These are phyloP conservation scores for Yamadazyma nakazawae DNA, from an alignment of 805 yeast species.

Conservation along the genomic window DNA sequence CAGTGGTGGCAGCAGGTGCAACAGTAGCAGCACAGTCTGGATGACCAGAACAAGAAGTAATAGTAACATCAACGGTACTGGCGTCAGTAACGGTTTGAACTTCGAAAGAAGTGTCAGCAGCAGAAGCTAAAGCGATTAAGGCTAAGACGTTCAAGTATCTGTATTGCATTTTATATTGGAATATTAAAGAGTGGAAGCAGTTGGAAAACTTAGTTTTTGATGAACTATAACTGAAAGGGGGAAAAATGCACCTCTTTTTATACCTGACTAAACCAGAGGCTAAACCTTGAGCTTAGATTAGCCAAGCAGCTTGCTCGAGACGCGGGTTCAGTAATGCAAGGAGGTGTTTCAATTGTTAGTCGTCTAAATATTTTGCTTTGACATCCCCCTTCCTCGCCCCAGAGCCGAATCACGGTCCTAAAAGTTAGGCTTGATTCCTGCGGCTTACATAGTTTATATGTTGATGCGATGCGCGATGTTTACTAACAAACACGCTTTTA, in stretches of 20 bases:
- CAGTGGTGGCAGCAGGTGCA: conserved; percentile 23
- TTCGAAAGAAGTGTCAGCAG: conserved; percentile 18
- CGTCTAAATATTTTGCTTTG: neutral
- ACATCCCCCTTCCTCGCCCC: neutral
- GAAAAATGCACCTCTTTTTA: conserved; percentile 15
- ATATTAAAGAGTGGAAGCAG: conserved; percentile 1
- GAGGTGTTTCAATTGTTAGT: neutral
- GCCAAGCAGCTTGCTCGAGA: neutral
- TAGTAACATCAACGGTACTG: conserved; percentile 32
- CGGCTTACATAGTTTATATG: neutral
- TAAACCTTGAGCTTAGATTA: neutral
- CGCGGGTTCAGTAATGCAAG: neutral
- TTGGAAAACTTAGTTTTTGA: neutral
- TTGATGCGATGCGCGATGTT: conserved; percentile 6
- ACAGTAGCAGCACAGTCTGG: conserved; percentile 18
- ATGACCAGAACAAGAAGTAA: conserved; percentile 37
- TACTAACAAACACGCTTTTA: conserved; percentile 3
- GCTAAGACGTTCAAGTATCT: conserved; percentile 22
- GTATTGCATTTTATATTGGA: conserved; percentile 20
- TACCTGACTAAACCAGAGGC: conserved; percentile 8
- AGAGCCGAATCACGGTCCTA: neutral
- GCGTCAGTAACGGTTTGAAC: conserved; percentile 24
- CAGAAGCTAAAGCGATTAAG: conserved; percentile 21
- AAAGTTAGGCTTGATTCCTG: neutral
- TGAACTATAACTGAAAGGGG: neutral